Base-by-base conservation (phyloP, 345 rosid species). In the Citrus inodora region DNA sequence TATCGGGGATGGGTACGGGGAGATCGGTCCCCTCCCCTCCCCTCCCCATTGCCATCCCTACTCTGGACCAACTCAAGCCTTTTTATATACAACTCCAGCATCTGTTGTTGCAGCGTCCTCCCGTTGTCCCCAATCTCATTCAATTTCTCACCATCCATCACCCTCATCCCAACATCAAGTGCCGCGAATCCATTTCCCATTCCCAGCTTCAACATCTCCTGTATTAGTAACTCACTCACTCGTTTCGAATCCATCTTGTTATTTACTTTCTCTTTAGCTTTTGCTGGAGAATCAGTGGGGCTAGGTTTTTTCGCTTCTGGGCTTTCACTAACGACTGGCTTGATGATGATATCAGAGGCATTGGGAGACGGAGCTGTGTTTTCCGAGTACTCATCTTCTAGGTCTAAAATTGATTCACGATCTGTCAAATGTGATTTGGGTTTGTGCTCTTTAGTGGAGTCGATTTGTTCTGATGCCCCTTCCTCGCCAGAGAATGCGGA, bases 401-500 rank as follows among this genome's bases (percentile, higher is more conserved):
- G 76, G 62, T 79, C 86, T 0, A 74, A 79, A 37, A 58, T n/a
- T 76, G 38, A 30, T 71, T 60, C 35, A 55, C 53, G 74, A 3
- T 79, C 81, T 56, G 2, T 74, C 51, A 3, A 73, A 71, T 53
- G 76, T 2, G 8, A 42, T 3, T 62, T 60, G 28, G 58, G 61
- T 3, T 68, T 62, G 2, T 51, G 78, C 38, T 82, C 79, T n/a
- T 69, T 75, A 2, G 17, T 76, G 11, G 78, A 75, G 48, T 67
- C 65, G 3, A 55, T 51, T 33, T 71, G 75, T 35, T 42, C 71
- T 21, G 37, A 66, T 2, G 65, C 40, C 1, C 70, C 79, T 0
- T 84, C 81, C 0, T 87, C 88, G 19, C 79, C 88, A 2, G 72
- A 81, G 33, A 86, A 83, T 75, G 80, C 7, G 78, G 76, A 0